phyloP scores from a whole-genome alignment of 768 basidiomycete species.

The Tylopilus plumbeoviolaceoides region DNA sequence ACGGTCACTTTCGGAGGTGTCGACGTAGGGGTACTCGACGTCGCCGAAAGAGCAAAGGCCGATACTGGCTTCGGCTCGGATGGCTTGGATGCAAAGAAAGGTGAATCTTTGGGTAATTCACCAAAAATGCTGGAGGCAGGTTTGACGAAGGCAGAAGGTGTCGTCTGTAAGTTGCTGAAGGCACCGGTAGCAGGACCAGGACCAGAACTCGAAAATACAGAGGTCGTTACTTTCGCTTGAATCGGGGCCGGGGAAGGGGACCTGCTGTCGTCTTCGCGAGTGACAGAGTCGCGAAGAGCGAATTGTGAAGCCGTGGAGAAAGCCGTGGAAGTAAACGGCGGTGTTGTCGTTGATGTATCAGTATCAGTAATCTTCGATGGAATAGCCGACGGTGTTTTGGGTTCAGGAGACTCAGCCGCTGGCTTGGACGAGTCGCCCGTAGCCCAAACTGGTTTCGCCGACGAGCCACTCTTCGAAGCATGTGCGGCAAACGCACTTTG shows the following conservation, averaged over 20 bases:
- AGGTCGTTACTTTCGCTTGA: slow-evolving; percentile 2
- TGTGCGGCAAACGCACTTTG: slow-evolving; percentile 29
- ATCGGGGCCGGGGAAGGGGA: slow-evolving; percentile 24
- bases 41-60: slow-evolving; percentile 30
- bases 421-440: slow-evolving; percentile 6
- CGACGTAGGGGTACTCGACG: slow-evolving; percentile 14
- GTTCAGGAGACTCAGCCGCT: slow-evolving; percentile 7
- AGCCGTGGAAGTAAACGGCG: background rate
- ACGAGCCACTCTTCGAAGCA: slow-evolving; percentile 12
- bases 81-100: slow-evolving; percentile 45
- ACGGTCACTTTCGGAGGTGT: slow-evolving; percentile 22
- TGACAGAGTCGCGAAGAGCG: slow-evolving; percentile 11
- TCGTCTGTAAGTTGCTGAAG: slow-evolving; percentile 38
- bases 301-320: background rate
- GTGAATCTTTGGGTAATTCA: slow-evolving; percentile 41
- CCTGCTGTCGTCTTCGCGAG: slow-evolving; percentile 22
- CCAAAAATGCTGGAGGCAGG: slow-evolving; percentile 35
- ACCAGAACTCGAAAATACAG: slow-evolving; percentile 19
- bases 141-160: slow-evolving; percentile 34
- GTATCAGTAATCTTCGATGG: background rate
- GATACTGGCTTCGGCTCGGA: slow-evolving; percentile 29
- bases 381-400: slow-evolving; percentile 12
- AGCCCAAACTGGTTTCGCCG: slow-evolving; percentile 24
- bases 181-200: slow-evolving; percentile 31
- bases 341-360: background rate